These are phyloP conservation scores for Pugionium dolabratum DNA, from an alignment of 345 rosid genomes.

Conservation along the genomic window DNA sequence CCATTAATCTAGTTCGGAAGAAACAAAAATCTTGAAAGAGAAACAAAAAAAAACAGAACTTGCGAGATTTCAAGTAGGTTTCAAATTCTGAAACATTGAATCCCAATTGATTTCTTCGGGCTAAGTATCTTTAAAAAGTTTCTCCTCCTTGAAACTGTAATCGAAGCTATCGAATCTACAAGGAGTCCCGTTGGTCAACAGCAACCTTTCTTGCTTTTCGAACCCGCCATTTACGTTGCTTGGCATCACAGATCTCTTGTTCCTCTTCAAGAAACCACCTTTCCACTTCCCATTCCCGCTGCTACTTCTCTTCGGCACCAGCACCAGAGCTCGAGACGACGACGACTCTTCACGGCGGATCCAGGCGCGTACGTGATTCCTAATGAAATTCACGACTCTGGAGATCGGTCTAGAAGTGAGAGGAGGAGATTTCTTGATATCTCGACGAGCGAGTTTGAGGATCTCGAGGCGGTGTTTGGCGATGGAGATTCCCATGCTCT, in stretches of 20 bases:
- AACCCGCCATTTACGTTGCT: conserved; percentile 34
- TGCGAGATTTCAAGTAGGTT: conserved; percentile 63
- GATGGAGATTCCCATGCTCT: conserved; percentile 91
- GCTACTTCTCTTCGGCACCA: conserved; percentile 40
- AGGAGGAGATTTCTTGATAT: conserved; percentile 33
- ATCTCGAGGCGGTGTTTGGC: conserved; percentile 97
- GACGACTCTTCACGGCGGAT: conserved; percentile 53
- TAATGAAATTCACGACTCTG: conserved; percentile 58
- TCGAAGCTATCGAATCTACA: conserved; percentile 51
- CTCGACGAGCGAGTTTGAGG: conserved; percentile 76
- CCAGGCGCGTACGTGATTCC: conserved; percentile 60
- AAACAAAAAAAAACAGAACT: background rate
- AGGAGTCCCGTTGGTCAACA: conserved; percentile 75
- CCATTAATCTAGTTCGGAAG: conserved; percentile 37
- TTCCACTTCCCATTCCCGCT: conserved; percentile 46
- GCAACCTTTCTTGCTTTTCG: conserved; percentile 51
- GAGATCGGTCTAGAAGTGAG: conserved; percentile 46
- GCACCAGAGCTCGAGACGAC: conserved; percentile 58
- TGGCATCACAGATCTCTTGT: conserved; percentile 49
- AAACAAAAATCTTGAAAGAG: too few species aligned
- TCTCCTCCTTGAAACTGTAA: conserved; percentile 47
- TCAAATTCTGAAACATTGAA: conserved; percentile 85
- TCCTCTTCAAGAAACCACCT: conserved; percentile 69
- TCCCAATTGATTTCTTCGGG: conserved; percentile 87
- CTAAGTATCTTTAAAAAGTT: conserved; percentile 40